Conservation (phyloP, 306 rosid genomes). For the Psophocarpus tetragonolobus region DNA sequence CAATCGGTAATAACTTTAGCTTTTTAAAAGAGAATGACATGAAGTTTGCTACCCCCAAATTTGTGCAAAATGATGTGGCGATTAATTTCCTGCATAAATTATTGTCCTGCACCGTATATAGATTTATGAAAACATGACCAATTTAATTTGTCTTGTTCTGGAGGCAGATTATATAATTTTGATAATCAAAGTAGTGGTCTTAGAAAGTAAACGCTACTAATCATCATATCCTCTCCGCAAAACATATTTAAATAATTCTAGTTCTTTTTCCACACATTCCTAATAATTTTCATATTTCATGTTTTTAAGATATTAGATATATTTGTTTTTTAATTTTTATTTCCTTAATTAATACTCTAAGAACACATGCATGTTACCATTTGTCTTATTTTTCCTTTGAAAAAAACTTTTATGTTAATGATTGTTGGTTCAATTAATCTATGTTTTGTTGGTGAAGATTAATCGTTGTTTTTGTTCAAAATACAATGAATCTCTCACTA, state of each 20-base stretch:
- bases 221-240: constrained; percentile 26
- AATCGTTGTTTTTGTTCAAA: too few species aligned
- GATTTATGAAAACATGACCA: neutral
- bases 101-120: neutral
- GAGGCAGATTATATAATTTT: constrained; percentile 6
- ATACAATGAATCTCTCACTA: constrained; percentile 34
- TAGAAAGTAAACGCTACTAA: constrained; percentile 22
- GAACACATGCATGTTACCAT: neutral
- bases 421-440: neutral
- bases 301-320: neutral
- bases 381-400: neutral
- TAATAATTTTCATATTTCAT: neutral
- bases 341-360: neutral
- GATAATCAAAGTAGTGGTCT: constrained; percentile 5
- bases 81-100: neutral
- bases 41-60: neutral
- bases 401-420: constrained; percentile 19
- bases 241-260: neutral
- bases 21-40: neutral
- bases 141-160: constrained; percentile 21
- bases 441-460: too few species aligned
- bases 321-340: neutral
- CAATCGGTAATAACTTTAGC: too few species aligned
- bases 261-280: neutral
- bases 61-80: neutral